Evolutionary conservation across 441 rosid genomes (phyloP).

Genomic region (Eruca vesicaria): DNA sequence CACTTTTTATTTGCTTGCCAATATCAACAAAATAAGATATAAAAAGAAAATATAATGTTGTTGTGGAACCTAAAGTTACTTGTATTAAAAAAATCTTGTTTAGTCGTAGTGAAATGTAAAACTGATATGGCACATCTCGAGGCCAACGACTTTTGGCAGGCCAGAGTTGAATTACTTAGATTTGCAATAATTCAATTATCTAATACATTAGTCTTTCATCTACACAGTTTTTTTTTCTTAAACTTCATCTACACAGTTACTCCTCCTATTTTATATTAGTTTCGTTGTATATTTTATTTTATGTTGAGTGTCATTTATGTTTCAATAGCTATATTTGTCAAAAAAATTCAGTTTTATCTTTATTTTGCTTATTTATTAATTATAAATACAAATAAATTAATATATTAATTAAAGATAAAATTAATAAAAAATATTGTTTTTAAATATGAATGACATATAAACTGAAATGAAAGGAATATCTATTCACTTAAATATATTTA

Average conservation of each 20-base stretch:
- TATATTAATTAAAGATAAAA: neutral
- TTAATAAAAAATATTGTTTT: no score
- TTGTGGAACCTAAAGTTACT: constrained; percentile 29
- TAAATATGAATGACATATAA: no score
- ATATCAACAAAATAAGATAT: neutral
- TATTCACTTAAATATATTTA: no score
- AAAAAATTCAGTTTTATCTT: no score
- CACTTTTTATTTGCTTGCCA: neutral
- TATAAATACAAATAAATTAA: no score
- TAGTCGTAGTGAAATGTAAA: constrained; percentile 20
- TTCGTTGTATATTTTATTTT: no score
- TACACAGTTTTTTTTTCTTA: neutral
- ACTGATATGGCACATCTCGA: constrained; percentile 35
- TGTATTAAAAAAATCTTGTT: neutral
- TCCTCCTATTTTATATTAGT: no score
- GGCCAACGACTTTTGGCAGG: constrained; percentile 32
- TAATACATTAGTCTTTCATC: neutral
- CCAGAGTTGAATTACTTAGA: constrained; percentile 10
- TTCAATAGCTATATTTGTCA: no score
- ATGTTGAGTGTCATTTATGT: no score
- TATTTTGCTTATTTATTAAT: no score
- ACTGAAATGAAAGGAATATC: no score
- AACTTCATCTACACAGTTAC: no score
- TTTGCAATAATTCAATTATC: neutral
- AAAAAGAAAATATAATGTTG: neutral